phyloP scores from a whole-genome alignment of 352 stramenopile genomes.

The Pythium aristosporum region DNA sequence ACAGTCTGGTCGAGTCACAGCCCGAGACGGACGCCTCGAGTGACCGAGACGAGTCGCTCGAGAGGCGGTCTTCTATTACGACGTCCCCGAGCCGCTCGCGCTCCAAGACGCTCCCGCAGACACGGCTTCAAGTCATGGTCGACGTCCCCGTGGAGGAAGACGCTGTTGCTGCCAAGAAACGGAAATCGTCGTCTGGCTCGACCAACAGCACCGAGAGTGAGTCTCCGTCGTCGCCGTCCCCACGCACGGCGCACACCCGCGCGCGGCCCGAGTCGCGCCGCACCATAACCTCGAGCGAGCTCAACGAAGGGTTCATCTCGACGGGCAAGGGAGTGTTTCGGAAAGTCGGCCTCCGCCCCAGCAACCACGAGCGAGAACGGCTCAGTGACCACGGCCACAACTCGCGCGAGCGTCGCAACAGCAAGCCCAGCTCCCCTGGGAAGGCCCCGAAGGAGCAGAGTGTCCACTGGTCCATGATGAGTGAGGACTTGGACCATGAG shows the following conservation, averaged over 20 bases:
- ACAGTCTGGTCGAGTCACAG: neutral
- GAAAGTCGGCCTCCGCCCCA: slow-evolving; percentile 66
- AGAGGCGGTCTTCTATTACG: neutral
- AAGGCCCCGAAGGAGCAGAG: slow-evolving; percentile 29
- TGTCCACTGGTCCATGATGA: slow-evolving; percentile 18
- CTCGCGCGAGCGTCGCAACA: slow-evolving; percentile 31
- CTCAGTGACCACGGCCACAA: slow-evolving; percentile 13
- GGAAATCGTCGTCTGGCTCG: slow-evolving; percentile 55
- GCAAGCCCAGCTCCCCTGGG: slow-evolving; percentile 35
- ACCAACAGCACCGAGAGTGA: slow-evolving; percentile 47
- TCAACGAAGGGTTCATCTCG: slow-evolving; percentile 83
- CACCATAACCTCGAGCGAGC: slow-evolving; percentile 34
- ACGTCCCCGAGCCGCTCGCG: slow-evolving; percentile 16
- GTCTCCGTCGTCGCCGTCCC: slow-evolving; percentile 37
- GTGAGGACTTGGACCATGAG: slow-evolving; percentile 40
- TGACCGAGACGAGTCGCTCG: neutral
- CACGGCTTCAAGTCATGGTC: slow-evolving; percentile 16
- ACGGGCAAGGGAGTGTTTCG: slow-evolving; percentile 87
- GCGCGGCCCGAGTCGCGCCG: slow-evolving; percentile 36
- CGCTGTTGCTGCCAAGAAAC: slow-evolving; percentile 29
- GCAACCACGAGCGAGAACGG: slow-evolving; percentile 37
- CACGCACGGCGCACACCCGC: slow-evolving; percentile 39
- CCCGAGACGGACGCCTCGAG: neutral
- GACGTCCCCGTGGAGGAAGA: slow-evolving; percentile 25
- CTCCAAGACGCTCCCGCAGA: slow-evolving; percentile 22